These are phyloP conservation scores for Margaritispora aquatica DNA, from an alignment of 495 filamentous ascomycete species.

Conservation along the genomic window DNA sequence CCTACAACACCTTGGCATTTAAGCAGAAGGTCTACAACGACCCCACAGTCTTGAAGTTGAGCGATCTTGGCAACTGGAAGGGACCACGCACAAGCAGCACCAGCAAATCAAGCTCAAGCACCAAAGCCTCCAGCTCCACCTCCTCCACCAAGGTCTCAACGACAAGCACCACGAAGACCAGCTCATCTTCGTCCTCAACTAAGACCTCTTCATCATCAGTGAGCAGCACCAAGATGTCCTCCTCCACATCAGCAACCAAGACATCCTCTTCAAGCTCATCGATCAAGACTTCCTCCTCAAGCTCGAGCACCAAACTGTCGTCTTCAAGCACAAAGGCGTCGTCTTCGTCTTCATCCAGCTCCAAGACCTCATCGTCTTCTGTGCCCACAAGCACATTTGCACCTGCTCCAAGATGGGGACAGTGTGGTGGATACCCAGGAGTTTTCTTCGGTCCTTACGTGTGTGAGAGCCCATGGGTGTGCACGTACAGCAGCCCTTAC, in stretches of 20 bases:
- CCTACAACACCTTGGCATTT: slow-evolving; percentile 30
- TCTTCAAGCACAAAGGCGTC: not conserved
- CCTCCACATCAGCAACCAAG: not conserved
- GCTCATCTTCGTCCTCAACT: not conserved
- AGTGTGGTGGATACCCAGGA: not conserved
- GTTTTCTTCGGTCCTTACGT: not conserved
- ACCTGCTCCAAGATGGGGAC: not conserved
- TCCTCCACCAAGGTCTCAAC: not conserved
- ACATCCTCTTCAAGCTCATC: not conserved
- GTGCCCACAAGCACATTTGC: not conserved
- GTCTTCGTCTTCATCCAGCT: not conserved
- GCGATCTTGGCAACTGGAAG: slow-evolving; percentile 7
- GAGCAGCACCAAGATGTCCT: not conserved
- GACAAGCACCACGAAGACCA: not conserved
- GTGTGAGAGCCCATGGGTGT: not conserved
- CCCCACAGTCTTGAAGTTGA: slow-evolving; percentile 2
- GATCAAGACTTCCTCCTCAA: not conserved
- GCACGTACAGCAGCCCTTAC: not conserved
- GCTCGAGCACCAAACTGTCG: not conserved
- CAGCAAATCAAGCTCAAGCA: not conserved
- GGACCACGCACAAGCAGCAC: not conserved
- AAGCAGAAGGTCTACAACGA: slow-evolving; percentile 24
- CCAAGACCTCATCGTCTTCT: not conserved
- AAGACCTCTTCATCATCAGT: not conserved
- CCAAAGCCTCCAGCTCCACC: not conserved